Base-by-base conservation (phyloP, 495 filamentous ascomycete genomes). In the Xylaria flabelliformis region DNA sequence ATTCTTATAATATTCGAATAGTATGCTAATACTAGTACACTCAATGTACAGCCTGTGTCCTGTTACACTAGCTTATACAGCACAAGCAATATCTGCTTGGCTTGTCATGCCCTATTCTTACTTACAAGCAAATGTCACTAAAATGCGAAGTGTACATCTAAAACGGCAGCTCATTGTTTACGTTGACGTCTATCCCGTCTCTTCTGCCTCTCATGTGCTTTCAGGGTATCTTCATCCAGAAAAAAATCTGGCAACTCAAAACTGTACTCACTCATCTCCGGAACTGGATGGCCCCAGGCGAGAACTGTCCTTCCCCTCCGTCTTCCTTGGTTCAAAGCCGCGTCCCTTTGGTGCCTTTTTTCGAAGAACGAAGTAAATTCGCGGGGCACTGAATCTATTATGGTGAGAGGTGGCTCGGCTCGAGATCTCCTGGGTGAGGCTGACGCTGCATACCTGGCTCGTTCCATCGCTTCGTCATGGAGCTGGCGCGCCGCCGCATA, bases 341-440 rank as follows among this genome's bases (percentile, higher is more conserved):
- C 87, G 4, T 90, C 91, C 44, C 95, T 92, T 56, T 92, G 85
- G 75, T 97, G 88, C 9, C 86, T 88, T 78, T 95, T 94, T 17
- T 84, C 67, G 80, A 92, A 98, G 83, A 97, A 97, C 0, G 93
- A 97, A 3, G 85, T 93, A 78, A 98, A 95, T 26, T 93, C 92
- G 74, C 86, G 89, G 39, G 51, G 63, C 46, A 74, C 65, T n/a
- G 68, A 64, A n/a, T 77, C 73, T 6, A 73, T 53, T 7, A 72
- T 65, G 48, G 61, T 72, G 63, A 71, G 75, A 19, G 86, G 82
- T 12, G 86, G 85, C 46, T 75, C 83, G 74, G 80, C 62, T 69
- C 82, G 46, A 46, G 62, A 75, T 61, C 71, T 68, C 70, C 71
- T 75, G 19, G 51, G 42, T 48, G 73, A 74, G 26, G 61, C 67